Conservation (phyloP, 495 filamentous ascomycete species). For the Lophiotrema nucula region DNA sequence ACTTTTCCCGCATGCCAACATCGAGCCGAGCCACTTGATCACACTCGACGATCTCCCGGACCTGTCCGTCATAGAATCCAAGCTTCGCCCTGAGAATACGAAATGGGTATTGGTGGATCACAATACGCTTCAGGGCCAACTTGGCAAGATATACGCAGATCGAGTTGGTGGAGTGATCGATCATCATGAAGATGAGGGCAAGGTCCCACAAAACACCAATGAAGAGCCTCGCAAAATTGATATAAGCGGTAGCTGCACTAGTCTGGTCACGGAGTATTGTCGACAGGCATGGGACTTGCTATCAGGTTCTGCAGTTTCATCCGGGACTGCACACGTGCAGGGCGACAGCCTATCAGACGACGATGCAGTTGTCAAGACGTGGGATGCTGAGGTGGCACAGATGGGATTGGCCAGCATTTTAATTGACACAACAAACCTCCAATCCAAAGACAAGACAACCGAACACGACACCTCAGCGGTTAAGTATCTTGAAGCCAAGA, state of each 20-base stretch:
- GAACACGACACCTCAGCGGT: slow-evolving; percentile 64
- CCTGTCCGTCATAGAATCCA: slow-evolving; percentile 27
- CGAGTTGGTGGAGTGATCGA: slow-evolving; percentile 77
- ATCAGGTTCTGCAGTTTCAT: slow-evolving; percentile 32
- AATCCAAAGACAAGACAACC: slow-evolving; percentile 69
- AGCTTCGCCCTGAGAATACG: slow-evolving; percentile 42
- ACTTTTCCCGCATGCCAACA: slow-evolving; percentile 45
- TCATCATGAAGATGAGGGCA: slow-evolving; percentile 82
- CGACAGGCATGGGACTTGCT: slow-evolving; percentile 55
- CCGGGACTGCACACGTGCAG: slow-evolving; percentile 41
- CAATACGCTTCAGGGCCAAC: slow-evolving; percentile 66
- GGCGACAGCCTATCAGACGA: slow-evolving; percentile 25
- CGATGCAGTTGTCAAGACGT: slow-evolving; percentile 38
- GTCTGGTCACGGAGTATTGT: slow-evolving; percentile 67
- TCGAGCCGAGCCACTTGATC: slow-evolving; percentile 43
- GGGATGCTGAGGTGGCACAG: slow-evolving; percentile 64
- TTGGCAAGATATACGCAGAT: slow-evolving; percentile 45
- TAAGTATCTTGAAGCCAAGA: slow-evolving; percentile 59
- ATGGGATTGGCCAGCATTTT: slow-evolving; percentile 79
- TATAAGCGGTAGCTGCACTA: slow-evolving; percentile 72
- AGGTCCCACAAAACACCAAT: slow-evolving; percentile 50
- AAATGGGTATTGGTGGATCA: slow-evolving; percentile 82
- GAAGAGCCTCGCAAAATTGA: slow-evolving; percentile 62
- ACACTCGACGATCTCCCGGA: slow-evolving; percentile 47
- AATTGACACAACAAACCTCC: slow-evolving; percentile 80